Percentiles rank a stretch among this genome's conserved stretches.
phyloP scores from a whole-genome alignment of 441 rosid genomes.

The Raphanus hybrid region DNA sequence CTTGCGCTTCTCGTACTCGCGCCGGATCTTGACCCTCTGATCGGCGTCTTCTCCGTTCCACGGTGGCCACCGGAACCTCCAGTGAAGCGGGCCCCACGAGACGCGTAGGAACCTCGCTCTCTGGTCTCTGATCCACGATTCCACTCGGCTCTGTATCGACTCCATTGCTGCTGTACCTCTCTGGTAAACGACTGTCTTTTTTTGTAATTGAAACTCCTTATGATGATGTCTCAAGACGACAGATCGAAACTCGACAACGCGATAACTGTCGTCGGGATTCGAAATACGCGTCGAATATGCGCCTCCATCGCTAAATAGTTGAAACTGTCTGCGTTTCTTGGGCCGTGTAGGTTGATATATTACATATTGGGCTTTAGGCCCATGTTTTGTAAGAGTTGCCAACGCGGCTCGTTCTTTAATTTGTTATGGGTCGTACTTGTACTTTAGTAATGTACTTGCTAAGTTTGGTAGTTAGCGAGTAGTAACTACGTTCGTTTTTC shows the following conservation, averaged over 20 bases:
- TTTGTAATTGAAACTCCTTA: neutral
- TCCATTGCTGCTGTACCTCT: constrained; percentile 50
- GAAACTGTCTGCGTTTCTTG: neutral
- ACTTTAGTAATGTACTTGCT: neutral
- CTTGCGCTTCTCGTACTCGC: constrained; percentile 73
- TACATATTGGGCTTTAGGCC: constrained; percentile 8
- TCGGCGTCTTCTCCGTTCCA: constrained; percentile 62
- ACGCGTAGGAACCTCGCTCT: constrained; percentile 65
- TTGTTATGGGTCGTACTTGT: neutral
- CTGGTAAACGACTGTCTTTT: neutral
- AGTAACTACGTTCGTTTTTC: no score
- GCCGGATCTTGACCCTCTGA: constrained; percentile 70
- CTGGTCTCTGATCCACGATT: constrained; percentile 95
- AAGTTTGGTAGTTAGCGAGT: neutral
- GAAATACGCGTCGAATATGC: constrained; percentile 3
- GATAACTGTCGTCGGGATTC: constrained; percentile 7
- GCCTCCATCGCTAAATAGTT: neutral
- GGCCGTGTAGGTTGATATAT: neutral
- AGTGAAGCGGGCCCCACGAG: constrained; percentile 84
- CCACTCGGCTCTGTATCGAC: constrained; percentile 74
- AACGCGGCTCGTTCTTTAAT: no score
- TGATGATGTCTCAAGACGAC: neutral
- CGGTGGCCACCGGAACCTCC: constrained; percentile 83
- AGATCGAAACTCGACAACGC: constrained; percentile 6
- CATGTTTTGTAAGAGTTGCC: neutral